Evolutionary conservation across 2,329 filamentous ascomycete species (phyloP), one percentile per base, ranked within the genome.

Genomic region (Aureobasidium uvarum): DNA sequence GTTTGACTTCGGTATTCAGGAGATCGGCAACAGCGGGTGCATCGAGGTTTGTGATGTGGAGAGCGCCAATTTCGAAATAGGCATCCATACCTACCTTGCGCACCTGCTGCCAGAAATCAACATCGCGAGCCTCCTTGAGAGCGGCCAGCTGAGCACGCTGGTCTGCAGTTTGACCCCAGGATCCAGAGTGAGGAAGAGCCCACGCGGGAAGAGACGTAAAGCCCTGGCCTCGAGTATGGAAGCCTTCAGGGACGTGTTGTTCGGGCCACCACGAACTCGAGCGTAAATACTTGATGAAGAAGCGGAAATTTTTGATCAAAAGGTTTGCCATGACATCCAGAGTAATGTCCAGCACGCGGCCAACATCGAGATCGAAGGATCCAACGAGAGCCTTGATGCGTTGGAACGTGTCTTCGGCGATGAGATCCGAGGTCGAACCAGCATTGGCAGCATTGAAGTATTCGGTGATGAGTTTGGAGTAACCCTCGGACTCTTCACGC

Each of bases 261-360:
- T 84, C 86, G 1, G 95, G 95, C 95, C 95, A 99, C 95, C 95
- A 99, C 28, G 94, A 96, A 79, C 94, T 98, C 66, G 88, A 87
- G 66, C 94, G 85, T 28, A 99, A 81, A 55, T 98, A 88, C 75
- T 96, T 96, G 74, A 98, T 89, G 72, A 97, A 98, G 78, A 98
- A 99, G 38, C 89, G 87, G 74, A 89, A 92, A 70, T 96, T 92
- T 74, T 96, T 96, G 72, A 99, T 91, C 62, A 99, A 85, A 0
- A 96, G 89, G 14, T 93, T 92, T 1, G 95, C 95, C 73, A 96
- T 96, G 38, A 98, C 92, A 74, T 99, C 95, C 20, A 99, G 83
- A 0, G 92, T 96, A 25, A 98, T 92, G 75, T 99, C 95, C 13
- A 99, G 83, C 5, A 96, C 94, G 72, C 96, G 86, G 56, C 95